A percentile compares a stretch with the other conserved stretches of the same genome.
Evolutionary conservation across 352 stramenopile genomes (phyloP).

Genomic region (Globisporangium recalcitrans): DNA sequence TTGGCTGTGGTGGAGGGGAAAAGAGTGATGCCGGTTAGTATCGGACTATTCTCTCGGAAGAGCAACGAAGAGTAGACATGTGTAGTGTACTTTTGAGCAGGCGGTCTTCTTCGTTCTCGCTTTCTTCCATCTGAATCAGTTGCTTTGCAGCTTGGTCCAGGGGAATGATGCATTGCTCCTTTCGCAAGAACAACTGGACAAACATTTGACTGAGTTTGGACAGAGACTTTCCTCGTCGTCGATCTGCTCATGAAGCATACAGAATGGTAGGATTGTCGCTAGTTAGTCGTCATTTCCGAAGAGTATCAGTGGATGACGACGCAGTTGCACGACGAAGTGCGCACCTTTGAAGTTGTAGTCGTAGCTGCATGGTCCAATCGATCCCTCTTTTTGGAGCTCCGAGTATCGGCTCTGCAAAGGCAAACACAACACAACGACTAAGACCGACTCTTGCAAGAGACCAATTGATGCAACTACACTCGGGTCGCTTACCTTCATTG

Average conservation of each 20-base stretch:
- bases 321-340: neutral
- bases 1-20: constrained; percentile 58
- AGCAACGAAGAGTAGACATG: neutral
- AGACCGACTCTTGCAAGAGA: neutral
- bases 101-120: constrained; percentile 63
- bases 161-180: constrained; percentile 90
- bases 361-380: constrained; percentile 19
- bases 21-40: neutral
- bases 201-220: constrained; percentile 93
- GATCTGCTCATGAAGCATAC: constrained; percentile 28
- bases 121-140: constrained; percentile 87
- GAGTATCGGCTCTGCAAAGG: constrained; percentile 32
- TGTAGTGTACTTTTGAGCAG: constrained; percentile 70
- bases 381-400: constrained; percentile 30
- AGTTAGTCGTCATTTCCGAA: neutral
- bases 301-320: neutral
- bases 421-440: neutral
- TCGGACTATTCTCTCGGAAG: neutral
- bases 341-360: constrained; percentile 67
- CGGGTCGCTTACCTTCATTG: constrained; percentile 55
- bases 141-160: constrained; percentile 92
- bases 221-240: constrained; percentile 80
- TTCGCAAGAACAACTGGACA: constrained; percentile 92
- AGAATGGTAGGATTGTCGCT: neutral
- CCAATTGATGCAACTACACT: neutral